phyloP scores from a whole-genome alignment of 208 protist genomes.

The Leishmania lainsoni region DNA sequence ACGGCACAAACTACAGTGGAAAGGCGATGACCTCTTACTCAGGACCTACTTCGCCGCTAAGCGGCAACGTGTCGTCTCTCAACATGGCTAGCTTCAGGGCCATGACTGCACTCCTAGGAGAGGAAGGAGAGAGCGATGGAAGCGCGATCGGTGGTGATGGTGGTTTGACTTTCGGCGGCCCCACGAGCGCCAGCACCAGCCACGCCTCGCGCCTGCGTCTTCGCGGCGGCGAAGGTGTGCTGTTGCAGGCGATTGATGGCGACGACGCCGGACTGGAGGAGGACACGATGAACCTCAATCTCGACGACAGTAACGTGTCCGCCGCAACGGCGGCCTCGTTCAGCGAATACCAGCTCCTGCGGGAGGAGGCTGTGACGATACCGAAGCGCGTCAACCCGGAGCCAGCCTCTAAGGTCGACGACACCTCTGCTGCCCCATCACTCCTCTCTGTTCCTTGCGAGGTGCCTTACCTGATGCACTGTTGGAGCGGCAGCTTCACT shows the following conservation, averaged over 20 bases:
- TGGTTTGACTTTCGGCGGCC: slow-evolving; percentile 3
- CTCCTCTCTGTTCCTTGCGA: slow-evolving; percentile 77
- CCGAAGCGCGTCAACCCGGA: neutral
- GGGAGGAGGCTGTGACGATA: slow-evolving; percentile 3
- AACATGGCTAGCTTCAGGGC: slow-evolving; percentile 5
- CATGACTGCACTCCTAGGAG: slow-evolving; percentile 1
- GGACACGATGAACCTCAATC: slow-evolving; percentile 26
- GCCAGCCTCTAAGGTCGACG: slow-evolving; percentile 3
- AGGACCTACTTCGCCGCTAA: neutral
- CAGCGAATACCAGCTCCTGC: slow-evolving; percentile 9
- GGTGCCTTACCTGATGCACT: slow-evolving; percentile 89
- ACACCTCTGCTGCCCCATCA: slow-evolving; percentile 7
- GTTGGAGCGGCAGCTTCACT: slow-evolving; percentile 86
- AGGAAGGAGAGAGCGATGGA: neutral
- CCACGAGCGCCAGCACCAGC: slow-evolving; percentile 1
- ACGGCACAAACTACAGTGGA: slow-evolving; percentile 76
- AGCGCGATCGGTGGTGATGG: neutral
- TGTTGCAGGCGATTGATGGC: slow-evolving; percentile 45
- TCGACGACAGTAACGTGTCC: slow-evolving; percentile 14
- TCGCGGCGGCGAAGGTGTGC: slow-evolving; percentile 58
- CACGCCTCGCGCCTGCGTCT: slow-evolving; percentile 36
- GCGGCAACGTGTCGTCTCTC: slow-evolving; percentile 7
- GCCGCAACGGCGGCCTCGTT: slow-evolving; percentile 7
- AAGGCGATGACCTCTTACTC: slow-evolving; percentile 31
- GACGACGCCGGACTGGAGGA: slow-evolving; percentile 44